These are phyloP conservation scores for Mucor plumbeus DNA, from an alignment of 371 early-diverging fungal species.

Conservation along the genomic window DNA sequence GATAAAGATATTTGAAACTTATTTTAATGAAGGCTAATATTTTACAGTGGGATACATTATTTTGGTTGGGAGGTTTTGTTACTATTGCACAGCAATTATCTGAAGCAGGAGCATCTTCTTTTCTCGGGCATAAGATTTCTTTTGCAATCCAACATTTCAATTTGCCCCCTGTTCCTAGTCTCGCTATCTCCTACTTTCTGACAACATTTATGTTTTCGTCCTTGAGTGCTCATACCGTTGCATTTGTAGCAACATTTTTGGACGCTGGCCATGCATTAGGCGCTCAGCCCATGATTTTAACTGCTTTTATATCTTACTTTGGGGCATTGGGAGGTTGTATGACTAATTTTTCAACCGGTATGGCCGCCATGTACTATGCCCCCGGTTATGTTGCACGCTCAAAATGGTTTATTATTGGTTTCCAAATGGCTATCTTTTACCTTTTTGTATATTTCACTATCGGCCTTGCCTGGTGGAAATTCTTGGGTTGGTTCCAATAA, in stretches of 20 bases:
- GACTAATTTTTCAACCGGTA: conserved; percentile 69
- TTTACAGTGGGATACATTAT: conserved; percentile 77
- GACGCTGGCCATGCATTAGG: conserved; percentile 71
- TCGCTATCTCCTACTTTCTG: conserved; percentile 69
- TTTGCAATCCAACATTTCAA: conserved; percentile 36
- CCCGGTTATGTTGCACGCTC: conserved; percentile 57
- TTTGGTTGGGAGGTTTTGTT: conserved; percentile 83
- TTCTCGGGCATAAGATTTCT: conserved; percentile 65
- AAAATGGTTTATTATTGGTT: conserved; percentile 63
- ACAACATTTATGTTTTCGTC: conserved; percentile 78
- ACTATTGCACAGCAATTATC: conserved; percentile 78
- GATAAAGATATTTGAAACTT: too few relatives aligned
- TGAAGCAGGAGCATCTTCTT: conserved; percentile 70
- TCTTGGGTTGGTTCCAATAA: conserved; percentile 57
- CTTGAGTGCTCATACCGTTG: conserved; percentile 69
- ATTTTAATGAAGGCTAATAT: too few relatives aligned
- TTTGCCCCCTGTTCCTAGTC: conserved; percentile 46
- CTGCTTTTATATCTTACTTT: conserved; percentile 69
- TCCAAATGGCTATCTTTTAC: conserved; percentile 48
- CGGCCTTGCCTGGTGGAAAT: conserved; percentile 70
- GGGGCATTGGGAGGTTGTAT: conserved; percentile 69
- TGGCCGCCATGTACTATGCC: conserved; percentile 57
- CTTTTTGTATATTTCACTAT: conserved; percentile 58
- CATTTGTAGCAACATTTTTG: conserved; percentile 76
- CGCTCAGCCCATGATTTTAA: conserved; percentile 61